phyloP scores from a whole-genome alignment of 345 rosid genomes.

The Euphorbia peplus region DNA sequence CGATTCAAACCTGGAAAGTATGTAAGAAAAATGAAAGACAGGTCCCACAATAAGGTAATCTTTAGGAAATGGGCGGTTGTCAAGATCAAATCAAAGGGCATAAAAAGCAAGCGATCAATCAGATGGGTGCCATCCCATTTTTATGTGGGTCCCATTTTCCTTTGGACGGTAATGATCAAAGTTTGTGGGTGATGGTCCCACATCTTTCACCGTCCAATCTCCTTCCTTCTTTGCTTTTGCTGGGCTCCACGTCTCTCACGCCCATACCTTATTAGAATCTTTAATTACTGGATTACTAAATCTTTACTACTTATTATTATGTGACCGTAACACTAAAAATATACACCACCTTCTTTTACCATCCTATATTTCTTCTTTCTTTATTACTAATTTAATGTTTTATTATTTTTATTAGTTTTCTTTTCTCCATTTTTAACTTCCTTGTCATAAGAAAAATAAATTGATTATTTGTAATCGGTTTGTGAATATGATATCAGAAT shows the following conservation, averaged over 20 bases:
- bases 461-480: too few species aligned
- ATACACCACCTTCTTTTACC: too few species aligned
- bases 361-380: too few species aligned
- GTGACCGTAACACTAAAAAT: background rate
- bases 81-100: background rate
- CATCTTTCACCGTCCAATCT: background rate
- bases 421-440: too few species aligned
- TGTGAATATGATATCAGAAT: too few species aligned
- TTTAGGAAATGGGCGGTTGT: background rate
- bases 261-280: background rate
- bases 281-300: too few species aligned
- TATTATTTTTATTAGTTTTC: too few species aligned
- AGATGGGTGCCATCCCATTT: background rate
- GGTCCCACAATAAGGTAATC: background rate
- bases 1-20: background rate
- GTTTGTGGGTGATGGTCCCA: background rate
- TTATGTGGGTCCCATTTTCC: background rate
- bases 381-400: too few species aligned
- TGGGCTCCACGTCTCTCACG: background rate
- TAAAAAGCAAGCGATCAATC: background rate
- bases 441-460: too few species aligned
- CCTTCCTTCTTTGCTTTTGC: background rate
- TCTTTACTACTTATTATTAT: too few species aligned
- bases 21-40: background rate
- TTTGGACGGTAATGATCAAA: background rate